Conservation (phyloP, 495 filamentous ascomycete species). For the Daldinia grandis region DNA sequence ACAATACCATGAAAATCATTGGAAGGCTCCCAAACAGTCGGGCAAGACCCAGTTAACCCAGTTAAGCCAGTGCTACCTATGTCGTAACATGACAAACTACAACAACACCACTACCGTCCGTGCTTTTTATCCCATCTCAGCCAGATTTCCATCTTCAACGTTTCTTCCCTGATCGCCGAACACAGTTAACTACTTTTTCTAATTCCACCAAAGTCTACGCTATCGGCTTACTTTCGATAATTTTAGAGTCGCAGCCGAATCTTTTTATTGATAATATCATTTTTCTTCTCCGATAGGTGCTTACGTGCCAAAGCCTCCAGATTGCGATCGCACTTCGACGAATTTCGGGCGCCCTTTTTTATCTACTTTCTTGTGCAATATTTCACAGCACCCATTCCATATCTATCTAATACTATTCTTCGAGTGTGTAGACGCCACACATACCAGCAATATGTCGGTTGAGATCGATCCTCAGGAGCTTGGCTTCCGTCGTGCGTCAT, state of each 20-base stretch:
- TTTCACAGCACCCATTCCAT: slow-evolving; percentile 4
- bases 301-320: slow-evolving; percentile 5
- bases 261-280: slow-evolving; percentile 41
- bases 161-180: slow-evolving; percentile 12
- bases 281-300: slow-evolving; percentile 3
- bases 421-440: slow-evolving; percentile 10
- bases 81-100: slow-evolving; percentile 38
- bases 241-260: slow-evolving; percentile 8
- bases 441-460: slow-evolving; percentile 77
- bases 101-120: slow-evolving; percentile 30
- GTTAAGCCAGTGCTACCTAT: slow-evolving; percentile 14
- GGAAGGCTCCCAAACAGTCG: slow-evolving; percentile 28
- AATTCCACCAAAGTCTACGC: slow-evolving; percentile 1
- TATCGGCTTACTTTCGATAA: slow-evolving; percentile 5
- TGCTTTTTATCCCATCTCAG: slow-evolving; percentile 32
- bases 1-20: no score
- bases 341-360: slow-evolving; percentile 15
- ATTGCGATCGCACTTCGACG: slow-evolving; percentile 29
- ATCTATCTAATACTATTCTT: background rate
- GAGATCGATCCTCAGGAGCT: slow-evolving; percentile 91
- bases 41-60: slow-evolving; percentile 10
- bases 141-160: slow-evolving; percentile 37
- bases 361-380: slow-evolving; percentile 4
- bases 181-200: slow-evolving; percentile 12
- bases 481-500: slow-evolving; percentile 84